A percentile compares a stretch with the other conserved stretches of the same genome.
Evolutionary conservation across 345 rosid species (phyloP).

Genomic region (Aquilaria yunnanensis): DNA sequence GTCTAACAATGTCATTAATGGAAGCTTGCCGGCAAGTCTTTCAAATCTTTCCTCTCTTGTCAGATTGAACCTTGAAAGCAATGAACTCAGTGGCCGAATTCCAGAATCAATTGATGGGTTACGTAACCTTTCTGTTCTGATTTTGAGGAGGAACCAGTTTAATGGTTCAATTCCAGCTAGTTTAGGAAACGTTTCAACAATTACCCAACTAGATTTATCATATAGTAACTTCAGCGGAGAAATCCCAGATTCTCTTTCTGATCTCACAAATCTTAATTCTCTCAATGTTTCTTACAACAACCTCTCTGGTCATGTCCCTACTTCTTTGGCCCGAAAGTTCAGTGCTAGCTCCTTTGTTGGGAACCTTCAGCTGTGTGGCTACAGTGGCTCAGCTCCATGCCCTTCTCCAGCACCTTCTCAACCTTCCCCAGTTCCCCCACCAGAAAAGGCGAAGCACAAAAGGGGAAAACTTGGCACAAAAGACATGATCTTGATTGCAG

Average conservation of each 20-base stretch:
- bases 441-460: slow-evolving; percentile 18
- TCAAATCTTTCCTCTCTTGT: slow-evolving; percentile 39
- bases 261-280: slow-evolving; percentile 40
- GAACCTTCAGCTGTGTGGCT: slow-evolving; percentile 77
- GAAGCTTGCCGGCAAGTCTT: slow-evolving; percentile 40
- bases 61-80: slow-evolving; percentile 33
- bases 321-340: slow-evolving; percentile 57
- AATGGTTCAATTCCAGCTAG: slow-evolving; percentile 52
- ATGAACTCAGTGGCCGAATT: slow-evolving; percentile 30
- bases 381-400: slow-evolving; percentile 45
- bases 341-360: slow-evolving; percentile 68
- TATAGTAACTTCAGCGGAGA: slow-evolving; percentile 57
- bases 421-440: slow-evolving; percentile 35
- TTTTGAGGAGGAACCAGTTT: slow-evolving; percentile 49
- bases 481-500: slow-evolving; percentile 72
- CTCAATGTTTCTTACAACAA: slow-evolving; percentile 84
- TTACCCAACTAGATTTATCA: slow-evolving; percentile 47
- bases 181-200: slow-evolving; percentile 45
- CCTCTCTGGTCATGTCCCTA: slow-evolving; percentile 86
- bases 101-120: slow-evolving; percentile 35
- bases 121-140: slow-evolving; percentile 52
- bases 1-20: slow-evolving; percentile 48
- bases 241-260: slow-evolving; percentile 55
- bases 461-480: slow-evolving; percentile 49
- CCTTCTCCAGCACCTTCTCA: slow-evolving; percentile 37